A percentile compares a stretch with the other conserved stretches of the same genome.
Conservation (phyloP, 441 rosid species). For the Pelargonium exstipulatum region DNA sequence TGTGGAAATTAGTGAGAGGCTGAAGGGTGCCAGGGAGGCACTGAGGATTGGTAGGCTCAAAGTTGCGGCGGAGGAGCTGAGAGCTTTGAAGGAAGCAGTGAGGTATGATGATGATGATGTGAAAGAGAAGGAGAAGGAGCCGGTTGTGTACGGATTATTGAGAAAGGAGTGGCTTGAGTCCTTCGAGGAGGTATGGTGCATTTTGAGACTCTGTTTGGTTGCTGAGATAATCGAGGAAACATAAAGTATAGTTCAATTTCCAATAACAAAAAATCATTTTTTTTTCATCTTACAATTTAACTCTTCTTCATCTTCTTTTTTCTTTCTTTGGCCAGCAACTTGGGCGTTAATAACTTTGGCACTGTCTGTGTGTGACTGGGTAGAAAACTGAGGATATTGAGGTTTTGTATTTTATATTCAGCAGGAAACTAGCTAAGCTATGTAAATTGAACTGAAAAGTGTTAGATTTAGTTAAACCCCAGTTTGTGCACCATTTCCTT, state of each 20-base stretch:
- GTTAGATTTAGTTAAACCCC: neutral
- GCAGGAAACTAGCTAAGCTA: neutral
- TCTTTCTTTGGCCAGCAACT: neutral
- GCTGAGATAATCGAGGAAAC: slow-evolving; percentile 17
- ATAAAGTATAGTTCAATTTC: slow-evolving; percentile 5
- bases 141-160: slow-evolving; percentile 59
- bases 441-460: neutral
- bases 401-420: too few species aligned
- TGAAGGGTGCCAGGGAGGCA: slow-evolving; percentile 52
- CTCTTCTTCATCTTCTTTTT: too few species aligned
- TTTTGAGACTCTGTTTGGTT: slow-evolving; percentile 20
- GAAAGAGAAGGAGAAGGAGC: slow-evolving; percentile 50
- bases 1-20: slow-evolving; percentile 56
- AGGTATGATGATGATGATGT: slow-evolving; percentile 51
- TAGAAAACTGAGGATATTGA: too few species aligned
- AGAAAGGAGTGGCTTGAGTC: slow-evolving; percentile 71
- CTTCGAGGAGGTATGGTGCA: slow-evolving; percentile 59
- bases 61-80: slow-evolving; percentile 68
- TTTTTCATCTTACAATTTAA: too few species aligned
- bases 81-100: slow-evolving; percentile 54
- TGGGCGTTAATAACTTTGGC: neutral
- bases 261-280: neutral
- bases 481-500: neutral
- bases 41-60: slow-evolving; percentile 49
- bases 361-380: too few species aligned